phyloP scores from a whole-genome alignment of 139 green algal genomes.

The Tetradesmus lagerheimii region DNA sequence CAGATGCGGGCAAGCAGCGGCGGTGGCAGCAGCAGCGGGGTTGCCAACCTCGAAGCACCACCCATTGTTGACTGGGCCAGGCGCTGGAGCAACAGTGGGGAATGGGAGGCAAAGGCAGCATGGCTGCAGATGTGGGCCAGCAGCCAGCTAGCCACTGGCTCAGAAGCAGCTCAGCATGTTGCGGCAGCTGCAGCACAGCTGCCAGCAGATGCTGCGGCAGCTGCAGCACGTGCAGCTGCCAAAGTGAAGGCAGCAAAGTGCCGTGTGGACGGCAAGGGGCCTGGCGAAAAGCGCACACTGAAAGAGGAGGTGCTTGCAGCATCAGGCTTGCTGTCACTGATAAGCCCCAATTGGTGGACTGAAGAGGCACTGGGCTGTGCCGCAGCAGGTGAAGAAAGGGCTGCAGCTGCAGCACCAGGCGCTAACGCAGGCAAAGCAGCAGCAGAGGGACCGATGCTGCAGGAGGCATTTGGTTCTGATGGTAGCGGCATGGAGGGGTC shows the following conservation, averaged over 20 bases:
- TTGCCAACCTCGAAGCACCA: background rate
- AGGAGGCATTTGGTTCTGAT: conserved; percentile 32
- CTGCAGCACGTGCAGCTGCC: background rate
- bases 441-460: background rate
- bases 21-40: background rate
- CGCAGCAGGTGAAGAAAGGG: background rate
- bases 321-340: background rate
- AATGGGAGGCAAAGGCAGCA: conserved; percentile 21
- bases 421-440: background rate
- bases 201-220: background rate
- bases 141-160: conserved; percentile 1
- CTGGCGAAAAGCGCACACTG: background rate
- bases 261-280: background rate
- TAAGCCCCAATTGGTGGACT: conserved; percentile 37
- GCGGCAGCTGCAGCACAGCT: background rate
- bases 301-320: conserved; percentile 37
- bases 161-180: conserved; percentile 1
- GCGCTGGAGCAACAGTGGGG: background rate
- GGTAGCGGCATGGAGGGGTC: conserved; percentile 39
- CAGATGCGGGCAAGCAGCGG: background rate
- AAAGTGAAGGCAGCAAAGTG: background rate
- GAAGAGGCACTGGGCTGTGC: conserved; percentile 4
- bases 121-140: conserved; percentile 34
- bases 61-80: conserved; percentile 2
- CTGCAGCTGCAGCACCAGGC: background rate